Percentiles rank a stretch among this genome's conserved stretches.
Conservation (phyloP, 768 basidiomycete species). For the Peribolospora baueri region DNA sequence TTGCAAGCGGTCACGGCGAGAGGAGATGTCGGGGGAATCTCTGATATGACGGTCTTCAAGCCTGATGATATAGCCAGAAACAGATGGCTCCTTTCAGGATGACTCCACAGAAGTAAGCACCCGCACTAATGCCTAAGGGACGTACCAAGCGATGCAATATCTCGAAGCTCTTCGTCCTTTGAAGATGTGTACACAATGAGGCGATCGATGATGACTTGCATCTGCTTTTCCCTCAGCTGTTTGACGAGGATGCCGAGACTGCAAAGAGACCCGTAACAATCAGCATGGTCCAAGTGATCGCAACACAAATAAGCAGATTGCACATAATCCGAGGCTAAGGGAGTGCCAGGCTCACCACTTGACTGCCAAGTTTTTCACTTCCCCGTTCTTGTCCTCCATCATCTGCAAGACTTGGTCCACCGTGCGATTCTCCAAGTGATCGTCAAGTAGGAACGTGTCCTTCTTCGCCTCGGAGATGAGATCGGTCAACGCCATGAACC, state of each 20-base stretch:
- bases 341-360: neutral
- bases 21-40: conserved; percentile 58
- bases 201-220: conserved; percentile 69
- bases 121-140: neutral
- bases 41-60: conserved; percentile 79
- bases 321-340: neutral
- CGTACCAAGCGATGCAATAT: conserved; percentile 78
- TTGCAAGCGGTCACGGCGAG: conserved; percentile 55
- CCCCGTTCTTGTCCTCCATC: conserved; percentile 89
- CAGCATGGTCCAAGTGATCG: neutral
- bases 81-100: too few species aligned
- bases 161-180: conserved; percentile 74
- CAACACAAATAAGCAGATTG: neutral
- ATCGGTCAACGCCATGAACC: conserved; percentile 81
- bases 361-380: conserved; percentile 58
- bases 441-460: conserved; percentile 60
- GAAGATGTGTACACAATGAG: conserved; percentile 54
- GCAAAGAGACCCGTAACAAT: neutral
- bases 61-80: conserved; percentile 25
- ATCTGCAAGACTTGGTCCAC: conserved; percentile 59
- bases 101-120: neutral
- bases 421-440: conserved; percentile 58
- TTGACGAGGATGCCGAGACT: conserved; percentile 79
- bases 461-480: conserved; percentile 62
- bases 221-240: conserved; percentile 54